phyloP scores from a whole-genome alignment of 192 early-diverging fungal genomes.

The Kickxella alabastrina region DNA sequence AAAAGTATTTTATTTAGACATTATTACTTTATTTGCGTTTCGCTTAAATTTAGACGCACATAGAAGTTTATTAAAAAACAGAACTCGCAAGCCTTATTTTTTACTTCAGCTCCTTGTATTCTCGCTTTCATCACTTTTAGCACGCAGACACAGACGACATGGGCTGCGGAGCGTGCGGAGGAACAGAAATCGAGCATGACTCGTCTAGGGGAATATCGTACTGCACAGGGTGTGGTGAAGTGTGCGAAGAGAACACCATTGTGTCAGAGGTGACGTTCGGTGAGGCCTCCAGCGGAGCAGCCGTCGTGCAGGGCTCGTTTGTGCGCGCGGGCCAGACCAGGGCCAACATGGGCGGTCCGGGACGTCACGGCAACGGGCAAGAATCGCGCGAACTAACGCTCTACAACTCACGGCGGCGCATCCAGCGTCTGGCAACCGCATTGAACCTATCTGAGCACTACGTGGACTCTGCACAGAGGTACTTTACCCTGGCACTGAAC shows the following conservation, averaged over 20 bases:
- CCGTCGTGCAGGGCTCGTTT: slow-evolving; percentile 70
- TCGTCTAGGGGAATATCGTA: slow-evolving; percentile 67
- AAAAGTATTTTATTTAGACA: too few relatives aligned
- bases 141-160: too few relatives aligned
- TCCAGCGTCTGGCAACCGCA: slow-evolving; percentile 68
- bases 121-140: too few relatives aligned
- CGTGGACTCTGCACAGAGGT: slow-evolving; percentile 77
- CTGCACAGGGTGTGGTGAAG: slow-evolving; percentile 63
- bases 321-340: slow-evolving; percentile 64
- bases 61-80: too few relatives aligned
- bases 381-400: slow-evolving; percentile 70
- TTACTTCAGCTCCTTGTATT: too few relatives aligned
- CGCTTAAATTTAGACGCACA: too few relatives aligned
- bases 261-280: slow-evolving; percentile 89
- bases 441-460: slow-evolving; percentile 70
- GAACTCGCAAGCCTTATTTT: too few relatives aligned
- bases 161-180: slow-evolving; percentile 58
- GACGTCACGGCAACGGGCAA: slow-evolving; percentile 48
- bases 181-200: slow-evolving; percentile 65
- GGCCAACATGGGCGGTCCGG: slow-evolving; percentile 44
- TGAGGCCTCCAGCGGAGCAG: slow-evolving; percentile 82
- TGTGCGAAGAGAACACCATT: slow-evolving; percentile 89
- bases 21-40: too few relatives aligned
- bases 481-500: slow-evolving; percentile 77
- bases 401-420: slow-evolving; percentile 65